Evolutionary conservation across 2,329 filamentous ascomycete species (phyloP), one percentile per base, ranked within the genome.

Genomic region (Aspergillus flavus): DNA sequence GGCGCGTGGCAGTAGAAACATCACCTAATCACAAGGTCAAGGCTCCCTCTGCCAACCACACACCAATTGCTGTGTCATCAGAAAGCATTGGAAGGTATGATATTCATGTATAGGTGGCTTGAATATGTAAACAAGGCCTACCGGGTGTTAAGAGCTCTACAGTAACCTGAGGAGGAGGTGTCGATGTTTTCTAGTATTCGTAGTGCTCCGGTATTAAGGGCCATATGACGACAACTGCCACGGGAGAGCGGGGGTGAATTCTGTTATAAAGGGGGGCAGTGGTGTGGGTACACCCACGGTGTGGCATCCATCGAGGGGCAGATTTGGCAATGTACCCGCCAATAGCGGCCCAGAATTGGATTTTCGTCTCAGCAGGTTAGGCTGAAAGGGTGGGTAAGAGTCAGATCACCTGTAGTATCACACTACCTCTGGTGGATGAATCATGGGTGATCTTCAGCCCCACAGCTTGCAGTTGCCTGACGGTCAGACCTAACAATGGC

Each of bases 171-270:
- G 16, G 46, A 16, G 6, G 12, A 48, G 19, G 9, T 21, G 21
- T 21, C 36, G 30, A 11, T 36, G 7, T 39, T 55, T 36, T 9
- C 30, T 19, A 21, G 41, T 55, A 28, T 12, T 12, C 26, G n/a
- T 10, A 39, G 34, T 23, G 4, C 16, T 48, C 28, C 16, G 7
- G 10, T 52, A 23, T 26, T 55, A 4, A 14, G 19, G 19, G 23
- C 61, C 64, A 65, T 63, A 68, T 68, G 66, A 68, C 66, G 63
- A 67, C 65, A 68, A 61, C 58, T 64, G 60, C 63, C 64, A 66
- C 53, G 60, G 48, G 58, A 62, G 63, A 57, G 64, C 46, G 62
- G 57, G 52, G 64, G 60, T 61, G 63, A 56, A 56, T 62, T 61
- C 16, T 26, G n/a, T 11, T 39, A 26, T 23, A 23, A 21, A 43